Evolutionary conservation across 2,329 filamentous ascomycete species (phyloP).

Genomic region (Fusarium burgessii): DNA sequence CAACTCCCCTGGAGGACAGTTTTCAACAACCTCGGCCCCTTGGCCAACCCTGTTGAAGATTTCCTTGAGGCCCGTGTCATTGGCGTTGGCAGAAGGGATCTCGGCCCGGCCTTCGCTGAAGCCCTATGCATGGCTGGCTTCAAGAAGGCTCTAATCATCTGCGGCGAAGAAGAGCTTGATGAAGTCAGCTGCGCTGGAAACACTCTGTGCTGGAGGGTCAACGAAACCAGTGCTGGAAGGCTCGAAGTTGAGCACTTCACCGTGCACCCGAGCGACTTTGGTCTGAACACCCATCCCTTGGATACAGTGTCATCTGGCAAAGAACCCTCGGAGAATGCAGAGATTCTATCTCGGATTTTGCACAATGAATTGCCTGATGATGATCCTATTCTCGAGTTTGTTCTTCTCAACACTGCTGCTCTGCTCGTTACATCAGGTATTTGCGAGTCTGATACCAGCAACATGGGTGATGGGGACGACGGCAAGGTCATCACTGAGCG

Average conservation of each 20-base stretch:
- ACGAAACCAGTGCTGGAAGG: slow-evolving; percentile 57
- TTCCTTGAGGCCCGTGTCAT: slow-evolving; percentile 89
- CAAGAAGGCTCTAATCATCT: slow-evolving; percentile 89
- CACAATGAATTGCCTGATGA: slow-evolving; percentile 77
- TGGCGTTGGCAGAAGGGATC: slow-evolving; percentile 88
- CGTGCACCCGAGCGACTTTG: slow-evolving; percentile 87
- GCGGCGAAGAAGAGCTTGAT: slow-evolving; percentile 93
- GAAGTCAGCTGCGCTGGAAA: slow-evolving; percentile 92
- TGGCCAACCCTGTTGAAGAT: slow-evolving; percentile 90
- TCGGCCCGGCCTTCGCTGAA: slow-evolving; percentile 90
- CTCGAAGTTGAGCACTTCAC: slow-evolving; percentile 80
- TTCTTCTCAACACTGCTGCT: slow-evolving; percentile 92
- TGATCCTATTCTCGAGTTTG: slow-evolving; percentile 91
- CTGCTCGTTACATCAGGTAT: slow-evolving; percentile 87
- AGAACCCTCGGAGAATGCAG: slow-evolving; percentile 87
- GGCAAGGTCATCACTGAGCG: slow-evolving; percentile 83
- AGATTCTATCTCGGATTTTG: slow-evolving; percentile 82
- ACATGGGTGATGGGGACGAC: slow-evolving; percentile 84
- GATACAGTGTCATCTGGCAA: slow-evolving; percentile 85
- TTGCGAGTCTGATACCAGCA: slow-evolving; percentile 83
- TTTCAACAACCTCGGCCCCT: slow-evolving; percentile 94
- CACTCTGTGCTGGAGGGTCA: slow-evolving; percentile 89
- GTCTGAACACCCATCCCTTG: slow-evolving; percentile 79
- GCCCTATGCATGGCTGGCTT: slow-evolving; percentile 81
- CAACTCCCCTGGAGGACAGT: slow-evolving; percentile 95